Conservation (phyloP, 441 rosid species). For the Croton laevigatus region DNA sequence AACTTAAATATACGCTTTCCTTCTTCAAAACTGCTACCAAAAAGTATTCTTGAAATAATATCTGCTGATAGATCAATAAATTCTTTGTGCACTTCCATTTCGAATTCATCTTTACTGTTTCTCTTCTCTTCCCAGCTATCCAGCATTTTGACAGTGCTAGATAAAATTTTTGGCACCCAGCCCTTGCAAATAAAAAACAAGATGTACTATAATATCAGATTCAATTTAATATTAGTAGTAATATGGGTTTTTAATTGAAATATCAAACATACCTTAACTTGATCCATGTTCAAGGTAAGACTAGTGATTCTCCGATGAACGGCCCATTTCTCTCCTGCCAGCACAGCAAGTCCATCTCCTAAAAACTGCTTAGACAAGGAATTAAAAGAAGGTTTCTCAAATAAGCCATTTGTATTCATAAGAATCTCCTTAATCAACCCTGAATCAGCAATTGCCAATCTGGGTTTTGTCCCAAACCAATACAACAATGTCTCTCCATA, state of each 20-base stretch:
- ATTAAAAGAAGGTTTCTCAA: slow-evolving; percentile 31
- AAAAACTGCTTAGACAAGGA: slow-evolving; percentile 43
- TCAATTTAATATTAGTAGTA: too few species aligned
- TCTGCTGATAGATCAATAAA: slow-evolving; percentile 63
- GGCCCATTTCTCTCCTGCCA: slow-evolving; percentile 63
- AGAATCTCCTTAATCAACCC: slow-evolving; percentile 44
- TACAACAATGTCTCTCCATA: slow-evolving; percentile 55
- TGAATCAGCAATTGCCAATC: slow-evolving; percentile 46
- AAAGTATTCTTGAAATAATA: slow-evolving; percentile 69
- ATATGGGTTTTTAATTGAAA: too few species aligned
- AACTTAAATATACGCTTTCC: slow-evolving; percentile 61
- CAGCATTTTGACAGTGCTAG: slow-evolving; percentile 42
- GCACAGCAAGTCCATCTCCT: slow-evolving; percentile 47
- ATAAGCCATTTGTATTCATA: slow-evolving; percentile 27
- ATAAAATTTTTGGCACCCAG: slow-evolving; percentile 68
- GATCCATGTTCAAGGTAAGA: slow-evolving; percentile 56
- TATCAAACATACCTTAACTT: slow-evolving; percentile 46
- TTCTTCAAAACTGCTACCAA: slow-evolving; percentile 74
- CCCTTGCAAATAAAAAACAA: slow-evolving; percentile 30
- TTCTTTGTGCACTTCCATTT: slow-evolving; percentile 55
- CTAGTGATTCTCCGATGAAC: slow-evolving; percentile 53
- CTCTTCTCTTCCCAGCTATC: slow-evolving; percentile 62
- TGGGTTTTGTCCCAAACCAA: slow-evolving; percentile 58
- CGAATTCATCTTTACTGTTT: slow-evolving; percentile 50
- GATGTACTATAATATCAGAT: too few species aligned